A percentile compares a stretch with the other conserved stretches of the same genome.
phyloP scores from a whole-genome alignment of 805 yeast species.

The Tetrapisispora nanseiensis region DNA sequence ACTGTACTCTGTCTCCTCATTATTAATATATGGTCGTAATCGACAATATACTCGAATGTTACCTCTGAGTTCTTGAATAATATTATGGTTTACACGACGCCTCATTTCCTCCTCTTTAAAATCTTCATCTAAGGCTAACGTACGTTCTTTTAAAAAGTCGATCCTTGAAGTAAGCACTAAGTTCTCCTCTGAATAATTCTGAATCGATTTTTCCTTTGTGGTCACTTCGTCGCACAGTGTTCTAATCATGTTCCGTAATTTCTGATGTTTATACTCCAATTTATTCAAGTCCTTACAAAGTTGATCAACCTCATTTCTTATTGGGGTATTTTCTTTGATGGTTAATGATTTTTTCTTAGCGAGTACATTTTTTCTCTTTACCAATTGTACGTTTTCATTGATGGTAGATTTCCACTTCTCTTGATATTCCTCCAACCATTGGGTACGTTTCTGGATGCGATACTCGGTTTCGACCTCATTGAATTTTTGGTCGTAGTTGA shows the following conservation, averaged over 20 bases:
- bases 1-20: slow-evolving; percentile 11
- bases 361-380: slow-evolving; percentile 13
- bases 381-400: slow-evolving; percentile 18
- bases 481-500: slow-evolving; percentile 9
- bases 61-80: slow-evolving; percentile 79
- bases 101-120: slow-evolving; percentile 38
- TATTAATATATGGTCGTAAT: slow-evolving; percentile 46
- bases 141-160: slow-evolving; percentile 2
- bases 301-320: too few species aligned
- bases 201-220: background rate
- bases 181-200: slow-evolving; percentile 1
- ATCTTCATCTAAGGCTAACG: slow-evolving; percentile 25
- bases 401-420: slow-evolving; percentile 23
- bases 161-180: background rate
- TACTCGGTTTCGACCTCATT: slow-evolving; percentile 14
- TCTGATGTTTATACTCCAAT: too few species aligned
- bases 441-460: slow-evolving; percentile 10
- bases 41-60: slow-evolving; percentile 88
- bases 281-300: background rate
- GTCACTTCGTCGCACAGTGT: too few species aligned
- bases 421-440: slow-evolving; percentile 22
- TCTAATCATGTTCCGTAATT: too few species aligned
- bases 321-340: background rate
- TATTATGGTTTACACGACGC: slow-evolving; percentile 60
- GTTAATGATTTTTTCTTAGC: slow-evolving; percentile 8